Base-by-base conservation (phyloP, 108 stramenopile species). In the Cyclostephanos tholiformis region DNA sequence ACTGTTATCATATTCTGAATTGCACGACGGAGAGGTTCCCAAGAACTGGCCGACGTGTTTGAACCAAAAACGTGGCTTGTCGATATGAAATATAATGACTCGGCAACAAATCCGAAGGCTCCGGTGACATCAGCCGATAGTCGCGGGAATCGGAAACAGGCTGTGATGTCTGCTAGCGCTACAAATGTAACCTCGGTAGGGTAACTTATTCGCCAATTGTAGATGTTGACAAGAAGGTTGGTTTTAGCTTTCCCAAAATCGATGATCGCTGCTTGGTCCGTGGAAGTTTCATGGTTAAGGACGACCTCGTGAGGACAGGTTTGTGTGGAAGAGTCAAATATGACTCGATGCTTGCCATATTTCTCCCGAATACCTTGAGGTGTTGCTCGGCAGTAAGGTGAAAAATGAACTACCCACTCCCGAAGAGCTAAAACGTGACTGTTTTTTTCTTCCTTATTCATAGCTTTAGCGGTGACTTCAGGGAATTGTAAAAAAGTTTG, bases 381-480 rank as follows among this genome's bases (percentile, higher is more conserved):
- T 30, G 52, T 52, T 4, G 55, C 53, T 14, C 36, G 29, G 35
- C 32, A 29, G 43, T 44, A 60, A 4, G 58, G 36, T 12, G 69
- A 60, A 44, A 70, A 70, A 13, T 30, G 23, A 0, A 41, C 16
- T 13, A 70, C 22, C 32, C 52, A 46, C 10, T 25, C 1, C 2
- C n/a, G 17, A 26, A 70, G 10, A 27, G 70, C 25, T 14, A 61
- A 17, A 6, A 71, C 19, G 10, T 71, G 70, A 19, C 70, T 71
- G 13, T 62, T 19, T 22, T 30, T 60, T 25, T 71, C 70, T 61
- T 61, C 58, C 29, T 71, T 71, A 12, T 61, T 61, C 70, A 71
- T 71, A 30, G 58, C 20, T 48, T 50, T 46, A 0, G 12, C 26
- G 4, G 41, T 41, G 41, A 41, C 41, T 41, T 41, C 41, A 4